These are phyloP conservation scores for Apiospora arundinis DNA, from an alignment of 2,329 filamentous ascomycete species.

Conservation along the genomic window DNA sequence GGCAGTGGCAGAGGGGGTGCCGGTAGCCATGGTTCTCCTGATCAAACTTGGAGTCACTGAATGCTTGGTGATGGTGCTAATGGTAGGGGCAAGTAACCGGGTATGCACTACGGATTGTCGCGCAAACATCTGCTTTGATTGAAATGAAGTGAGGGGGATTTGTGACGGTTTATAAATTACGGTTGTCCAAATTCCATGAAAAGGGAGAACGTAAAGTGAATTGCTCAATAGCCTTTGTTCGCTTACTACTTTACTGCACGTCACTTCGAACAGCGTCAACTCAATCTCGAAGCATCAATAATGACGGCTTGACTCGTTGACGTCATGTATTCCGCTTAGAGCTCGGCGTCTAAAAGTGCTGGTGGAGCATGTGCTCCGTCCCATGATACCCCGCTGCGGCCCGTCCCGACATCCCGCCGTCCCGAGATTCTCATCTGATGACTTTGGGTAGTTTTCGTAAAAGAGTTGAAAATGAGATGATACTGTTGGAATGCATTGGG, in stretches of 20 bases:
- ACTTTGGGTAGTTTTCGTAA: neutral
- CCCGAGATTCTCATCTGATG: neutral
- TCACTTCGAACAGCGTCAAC: neutral
- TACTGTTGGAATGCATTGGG: neutral
- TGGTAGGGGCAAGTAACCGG: no score
- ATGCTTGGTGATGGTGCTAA: neutral
- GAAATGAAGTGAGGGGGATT: neutral
- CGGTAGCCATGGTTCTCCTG: slow-evolving; percentile 35
- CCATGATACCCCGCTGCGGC: neutral
- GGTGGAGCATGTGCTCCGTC: slow-evolving; percentile 7
- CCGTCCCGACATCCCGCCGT: neutral
- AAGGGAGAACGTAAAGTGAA: neutral
- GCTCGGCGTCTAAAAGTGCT: neutral
- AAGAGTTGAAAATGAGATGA: neutral
- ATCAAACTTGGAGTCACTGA: neutral
- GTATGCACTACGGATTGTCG: neutral
- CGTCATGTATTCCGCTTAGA: neutral
- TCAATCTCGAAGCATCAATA: neutral
- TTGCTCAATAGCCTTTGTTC: no score
- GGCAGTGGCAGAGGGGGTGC: slow-evolving; percentile 37
- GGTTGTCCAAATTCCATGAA: neutral
- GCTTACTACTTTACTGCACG: neutral
- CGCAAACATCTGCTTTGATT: neutral
- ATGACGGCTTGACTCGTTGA: slow-evolving; percentile 5
- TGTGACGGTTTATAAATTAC: neutral